These are phyloP conservation scores for Avena insularis DNA, from an alignment of 176 grass and related monocot genomes.

Conservation along the genomic window DNA sequence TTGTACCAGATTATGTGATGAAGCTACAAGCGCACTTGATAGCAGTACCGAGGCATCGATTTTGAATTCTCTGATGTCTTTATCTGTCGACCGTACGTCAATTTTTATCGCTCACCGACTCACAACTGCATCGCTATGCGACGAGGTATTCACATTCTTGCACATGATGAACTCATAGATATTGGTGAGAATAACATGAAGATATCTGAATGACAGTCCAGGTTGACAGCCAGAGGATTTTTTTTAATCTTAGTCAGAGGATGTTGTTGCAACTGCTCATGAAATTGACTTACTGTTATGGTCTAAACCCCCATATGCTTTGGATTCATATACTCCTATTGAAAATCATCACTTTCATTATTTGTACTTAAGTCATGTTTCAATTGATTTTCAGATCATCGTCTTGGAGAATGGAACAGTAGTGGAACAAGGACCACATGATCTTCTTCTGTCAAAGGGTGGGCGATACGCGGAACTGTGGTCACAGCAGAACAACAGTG, in stretches of 20 bases:
- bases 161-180: conserved; percentile 13
- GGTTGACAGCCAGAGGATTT: conserved; percentile 21
- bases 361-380: conserved; percentile 17
- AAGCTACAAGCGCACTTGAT: conserved; percentile 98
- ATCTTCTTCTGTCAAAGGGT: conserved; percentile 70
- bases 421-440: conserved; percentile 85
- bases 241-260: conserved; percentile 6
- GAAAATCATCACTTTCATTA: neutral
- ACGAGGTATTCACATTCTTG: conserved; percentile 63
- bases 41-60: conserved; percentile 96
- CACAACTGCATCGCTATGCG: conserved; percentile 94
- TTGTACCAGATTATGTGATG: conserved; percentile 80
- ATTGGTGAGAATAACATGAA: neutral
- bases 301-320: conserved; percentile 7
- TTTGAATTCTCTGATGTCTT: conserved; percentile 81
- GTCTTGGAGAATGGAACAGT: conserved; percentile 94
- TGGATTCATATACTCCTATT: conserved; percentile 9
- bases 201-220: neutral
- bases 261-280: conserved; percentile 33
- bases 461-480: conserved; percentile 84
- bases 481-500: conserved; percentile 90
- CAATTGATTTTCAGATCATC: conserved; percentile 77
- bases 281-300: neutral
- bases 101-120: conserved; percentile 96
- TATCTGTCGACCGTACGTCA: conserved; percentile 74